Percentiles rank a stretch among this genome's conserved stretches.
phyloP scores from a whole-genome alignment of 179 eudicot species.

The Camellia oleifera region DNA sequence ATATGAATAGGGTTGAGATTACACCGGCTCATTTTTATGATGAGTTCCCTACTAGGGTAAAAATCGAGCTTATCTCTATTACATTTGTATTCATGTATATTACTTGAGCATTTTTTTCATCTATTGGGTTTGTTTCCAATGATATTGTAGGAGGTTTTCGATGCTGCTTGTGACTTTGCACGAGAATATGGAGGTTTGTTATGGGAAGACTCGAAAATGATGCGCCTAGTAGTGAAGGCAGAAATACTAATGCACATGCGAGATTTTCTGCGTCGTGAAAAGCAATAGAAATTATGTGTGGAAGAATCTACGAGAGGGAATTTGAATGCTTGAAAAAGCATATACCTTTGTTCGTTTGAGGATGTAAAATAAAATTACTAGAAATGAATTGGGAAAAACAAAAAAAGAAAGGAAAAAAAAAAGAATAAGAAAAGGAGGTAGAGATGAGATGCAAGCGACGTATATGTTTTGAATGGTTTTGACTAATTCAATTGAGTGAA shows the following conservation, averaged over 20 bases:
- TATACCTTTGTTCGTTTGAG: background rate
- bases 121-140: conserved; percentile 1
- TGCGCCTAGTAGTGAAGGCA: conserved; percentile 68
- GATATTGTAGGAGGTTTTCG: conserved; percentile 71
- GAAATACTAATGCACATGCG: conserved; percentile 67
- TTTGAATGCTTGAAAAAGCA: background rate
- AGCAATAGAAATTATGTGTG: conserved; percentile 14
- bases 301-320: background rate
- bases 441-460: background rate
- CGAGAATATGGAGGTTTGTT: conserved; percentile 69
- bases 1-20: conserved; percentile 83
- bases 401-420: background rate
- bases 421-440: too few relatives aligned
- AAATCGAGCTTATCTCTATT: background rate
- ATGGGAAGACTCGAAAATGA: conserved; percentile 76
- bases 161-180: conserved; percentile 84
- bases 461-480: background rate
- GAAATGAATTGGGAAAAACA: background rate
- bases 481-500: background rate
- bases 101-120: background rate
- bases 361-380: background rate
- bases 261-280: conserved; percentile 62
- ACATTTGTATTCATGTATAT: background rate
- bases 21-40: conserved; percentile 71
- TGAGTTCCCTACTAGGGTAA: conserved; percentile 79